phyloP scores from a whole-genome alignment of 768 basidiomycete genomes.

The Dentipellis sp. region DNA sequence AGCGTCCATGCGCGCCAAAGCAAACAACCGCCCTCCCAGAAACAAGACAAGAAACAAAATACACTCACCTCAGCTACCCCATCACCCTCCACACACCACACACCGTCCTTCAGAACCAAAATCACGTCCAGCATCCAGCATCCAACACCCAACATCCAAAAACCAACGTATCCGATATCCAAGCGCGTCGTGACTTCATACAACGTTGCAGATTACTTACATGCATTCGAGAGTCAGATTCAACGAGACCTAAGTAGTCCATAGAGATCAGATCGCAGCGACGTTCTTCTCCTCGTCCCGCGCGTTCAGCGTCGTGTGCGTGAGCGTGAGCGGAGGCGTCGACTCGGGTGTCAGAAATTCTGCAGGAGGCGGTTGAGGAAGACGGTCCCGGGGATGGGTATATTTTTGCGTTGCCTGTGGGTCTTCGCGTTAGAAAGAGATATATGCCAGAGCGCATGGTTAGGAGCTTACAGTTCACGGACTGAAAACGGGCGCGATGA shows the following conservation, averaged over 20 bases:
- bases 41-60: too few relatives aligned
- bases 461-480: constrained; percentile 10
- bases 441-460: neutral
- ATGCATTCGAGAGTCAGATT: too few relatives aligned
- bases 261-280: neutral
- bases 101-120: too few relatives aligned
- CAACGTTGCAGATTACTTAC: too few relatives aligned
- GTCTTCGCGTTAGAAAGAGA: neutral
- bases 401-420: constrained; percentile 6
- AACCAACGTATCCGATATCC: too few relatives aligned
- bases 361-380: neutral
- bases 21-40: too few relatives aligned
- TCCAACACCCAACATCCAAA: too few relatives aligned
- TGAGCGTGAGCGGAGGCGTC: neutral
- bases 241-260: neutral
- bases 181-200: too few relatives aligned
- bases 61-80: too few relatives aligned
- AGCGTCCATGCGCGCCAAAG: too few relatives aligned
- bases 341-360: neutral
- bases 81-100: too few relatives aligned
- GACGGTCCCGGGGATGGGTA: constrained; percentile 9
- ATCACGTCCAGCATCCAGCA: too few relatives aligned
- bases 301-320: neutral
- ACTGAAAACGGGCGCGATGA: constrained; percentile 2
- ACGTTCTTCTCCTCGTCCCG: neutral